These are phyloP conservation scores for Curvularia lunata DNA, from an alignment of 2,329 filamentous ascomycete species.

Conservation along the genomic window DNA sequence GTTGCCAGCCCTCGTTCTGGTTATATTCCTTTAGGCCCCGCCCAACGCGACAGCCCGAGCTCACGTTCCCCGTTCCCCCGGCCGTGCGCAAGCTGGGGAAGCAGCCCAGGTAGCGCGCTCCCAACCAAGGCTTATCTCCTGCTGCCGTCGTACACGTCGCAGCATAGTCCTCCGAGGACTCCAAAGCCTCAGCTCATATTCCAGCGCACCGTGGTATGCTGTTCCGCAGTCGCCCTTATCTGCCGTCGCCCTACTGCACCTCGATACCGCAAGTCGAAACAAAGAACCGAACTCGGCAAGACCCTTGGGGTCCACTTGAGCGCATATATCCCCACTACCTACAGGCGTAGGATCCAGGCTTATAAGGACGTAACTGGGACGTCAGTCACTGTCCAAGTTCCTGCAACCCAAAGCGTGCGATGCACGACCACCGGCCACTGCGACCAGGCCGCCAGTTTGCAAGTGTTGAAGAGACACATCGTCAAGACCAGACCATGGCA, in stretches of 20 bases:
- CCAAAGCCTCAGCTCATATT: not conserved
- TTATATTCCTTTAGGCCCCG: slow-evolving; percentile 13
- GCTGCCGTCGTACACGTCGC: slow-evolving; percentile 20
- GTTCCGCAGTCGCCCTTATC: slow-evolving; percentile 10
- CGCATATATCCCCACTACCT: slow-evolving; percentile 32
- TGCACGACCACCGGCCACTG: slow-evolving; percentile 39
- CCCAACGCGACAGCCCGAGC: slow-evolving; percentile 19
- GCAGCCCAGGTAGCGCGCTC: slow-evolving; percentile 22
- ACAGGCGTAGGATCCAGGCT: slow-evolving; percentile 18
- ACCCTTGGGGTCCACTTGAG: slow-evolving; percentile 34
- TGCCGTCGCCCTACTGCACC: slow-evolving; percentile 8
- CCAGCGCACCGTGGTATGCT: slow-evolving; percentile 3
- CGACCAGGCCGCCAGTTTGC: slow-evolving; percentile 30
- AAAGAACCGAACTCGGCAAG: slow-evolving; percentile 43
- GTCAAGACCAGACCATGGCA: slow-evolving; percentile 30
- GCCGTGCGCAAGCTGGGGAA: slow-evolving; percentile 29
- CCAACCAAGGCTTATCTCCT: slow-evolving; percentile 25
- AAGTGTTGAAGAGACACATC: slow-evolving; percentile 23
- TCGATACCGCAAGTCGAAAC: slow-evolving; percentile 18
- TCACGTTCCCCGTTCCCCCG: slow-evolving; percentile 12
- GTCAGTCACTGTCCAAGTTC: not conserved
- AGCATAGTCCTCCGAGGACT: slow-evolving; percentile 1
- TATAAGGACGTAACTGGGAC: slow-evolving; percentile 7
- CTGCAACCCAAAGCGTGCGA: slow-evolving; percentile 13
- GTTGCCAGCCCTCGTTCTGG: slow-evolving; percentile 1